Evolutionary conservation across 441 rosid genomes (phyloP), one percentile per base, ranked within the genome.

Genomic region (Arabidopsis hybrid): DNA sequence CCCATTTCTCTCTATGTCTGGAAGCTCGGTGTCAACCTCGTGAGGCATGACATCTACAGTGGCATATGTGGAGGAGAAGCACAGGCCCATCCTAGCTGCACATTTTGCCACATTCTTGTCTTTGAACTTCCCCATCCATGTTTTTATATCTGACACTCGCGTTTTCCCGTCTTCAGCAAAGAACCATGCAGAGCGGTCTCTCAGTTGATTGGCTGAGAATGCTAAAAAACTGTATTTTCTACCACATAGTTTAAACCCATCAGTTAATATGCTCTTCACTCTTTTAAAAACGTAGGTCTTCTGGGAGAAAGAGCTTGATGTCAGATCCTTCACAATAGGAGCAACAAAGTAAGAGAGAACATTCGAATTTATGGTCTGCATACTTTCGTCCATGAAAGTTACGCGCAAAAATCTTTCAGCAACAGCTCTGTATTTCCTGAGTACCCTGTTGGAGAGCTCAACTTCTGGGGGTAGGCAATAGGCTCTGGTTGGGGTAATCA

Each of bases 31-130:
- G 63, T 80, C 60, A 60, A 82, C 89, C 82, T 90, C 79, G 1
- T 10, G 3, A 68, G 52, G 53, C 64, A 91, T 88, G 78, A 92
- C 94, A 69, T 84, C 94, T 55, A 92, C 89, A 21, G 91, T 85
- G 6, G 99, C 96, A 71, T 92, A 92, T 17, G 99, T 92, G 18
- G 99, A 95, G 42, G 99, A 95, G 81, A 95, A 95, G 83, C 97
- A 95, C 61, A 79, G 89, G 47, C 99, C 99, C 97, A 92, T 95
- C 86, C 99, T 85, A 40, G 97, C 99, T 69, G 99, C 97, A 83
- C 99, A 90, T 78, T 87, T 95, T 29, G 97, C 97, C 61, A 88
- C 78, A 43, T 89, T 92, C 74, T 4, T 80, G 73, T 86, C 72
- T 12, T 5, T 65, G 67, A 93, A 93, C 85, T 67, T 88, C 52